Evolutionary conservation across 805 yeast genomes (phyloP).

Genomic region (Cephaloascus fragrans): DNA sequence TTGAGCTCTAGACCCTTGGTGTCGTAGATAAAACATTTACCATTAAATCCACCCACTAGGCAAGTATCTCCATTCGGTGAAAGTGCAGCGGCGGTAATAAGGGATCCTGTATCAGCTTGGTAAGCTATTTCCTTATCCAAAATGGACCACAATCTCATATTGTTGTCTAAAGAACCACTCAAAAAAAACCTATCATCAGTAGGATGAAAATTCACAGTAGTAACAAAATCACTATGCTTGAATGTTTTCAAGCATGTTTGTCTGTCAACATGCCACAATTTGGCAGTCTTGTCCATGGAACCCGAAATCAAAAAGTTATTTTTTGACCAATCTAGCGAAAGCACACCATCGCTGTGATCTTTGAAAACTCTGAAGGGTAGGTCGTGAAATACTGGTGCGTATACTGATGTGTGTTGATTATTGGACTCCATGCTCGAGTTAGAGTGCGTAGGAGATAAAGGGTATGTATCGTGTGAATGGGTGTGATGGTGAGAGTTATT

Average conservation of each 20-base stretch:
- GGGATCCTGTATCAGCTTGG: slow-evolving; percentile 48
- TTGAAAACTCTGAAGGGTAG: slow-evolving; percentile 47
- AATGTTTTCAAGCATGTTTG: slow-evolving; percentile 53
- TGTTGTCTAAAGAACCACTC: slow-evolving; percentile 72
- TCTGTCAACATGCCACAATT: slow-evolving; percentile 78
- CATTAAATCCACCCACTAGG: slow-evolving; percentile 73
- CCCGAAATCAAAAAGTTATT: slow-evolving; percentile 73
- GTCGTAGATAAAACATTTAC: slow-evolving; percentile 50
- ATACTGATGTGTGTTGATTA: slow-evolving; percentile 14
- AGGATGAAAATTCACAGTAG: slow-evolving; percentile 74
- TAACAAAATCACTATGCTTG: slow-evolving; percentile 72
- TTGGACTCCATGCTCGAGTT: background rate
- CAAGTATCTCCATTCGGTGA: slow-evolving; percentile 55
- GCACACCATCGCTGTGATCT: slow-evolving; percentile 63
- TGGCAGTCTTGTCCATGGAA: slow-evolving; percentile 77
- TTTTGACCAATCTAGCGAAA: slow-evolving; percentile 82
- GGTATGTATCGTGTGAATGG: background rate
- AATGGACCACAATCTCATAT: slow-evolving; percentile 75
- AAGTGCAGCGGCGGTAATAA: slow-evolving; percentile 68
- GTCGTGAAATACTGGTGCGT: slow-evolving; percentile 74
- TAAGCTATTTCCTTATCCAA: slow-evolving; percentile 59
- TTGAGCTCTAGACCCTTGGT: slow-evolving; percentile 50
- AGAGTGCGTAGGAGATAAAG: background rate
- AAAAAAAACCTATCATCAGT: slow-evolving; percentile 79
- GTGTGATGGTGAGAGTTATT: background rate